Conservation (phyloP, 2,329 filamentous ascomycete genomes). For the Tolypocladium guangdongense region DNA sequence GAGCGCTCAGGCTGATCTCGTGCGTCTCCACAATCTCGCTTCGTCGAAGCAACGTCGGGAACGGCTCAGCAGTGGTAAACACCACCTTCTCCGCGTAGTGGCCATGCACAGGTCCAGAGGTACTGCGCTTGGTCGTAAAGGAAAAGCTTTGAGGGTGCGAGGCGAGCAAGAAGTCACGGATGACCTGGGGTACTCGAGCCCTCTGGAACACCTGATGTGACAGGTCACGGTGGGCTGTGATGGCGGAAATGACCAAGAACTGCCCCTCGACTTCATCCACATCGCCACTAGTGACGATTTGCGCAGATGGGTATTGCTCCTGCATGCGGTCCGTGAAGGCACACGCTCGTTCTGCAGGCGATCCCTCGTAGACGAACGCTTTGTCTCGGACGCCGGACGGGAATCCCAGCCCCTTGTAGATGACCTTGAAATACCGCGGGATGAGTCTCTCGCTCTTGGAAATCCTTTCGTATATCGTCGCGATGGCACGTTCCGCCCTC, state of each 20-base stretch:
- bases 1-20: slow-evolving; percentile 56
- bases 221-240: slow-evolving; percentile 75
- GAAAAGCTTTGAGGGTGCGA: slow-evolving; percentile 71
- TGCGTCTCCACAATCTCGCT: slow-evolving; percentile 69
- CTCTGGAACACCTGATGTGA: slow-evolving; percentile 78
- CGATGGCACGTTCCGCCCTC: slow-evolving; percentile 79
- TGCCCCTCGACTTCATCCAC: slow-evolving; percentile 82
- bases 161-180: slow-evolving; percentile 77
- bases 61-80: slow-evolving; percentile 73
- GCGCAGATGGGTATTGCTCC: slow-evolving; percentile 75
- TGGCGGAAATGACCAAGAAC: slow-evolving; percentile 70
- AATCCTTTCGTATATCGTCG: slow-evolving; percentile 81
- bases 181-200: slow-evolving; percentile 68
- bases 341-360: slow-evolving; percentile 62
- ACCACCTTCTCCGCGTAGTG: slow-evolving; percentile 76
- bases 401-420: slow-evolving; percentile 84
- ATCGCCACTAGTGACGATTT: slow-evolving; percentile 59
- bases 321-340: slow-evolving; percentile 88
- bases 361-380: slow-evolving; percentile 83
- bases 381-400: slow-evolving; percentile 73
- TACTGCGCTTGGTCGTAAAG: slow-evolving; percentile 60
- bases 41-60: slow-evolving; percentile 81
- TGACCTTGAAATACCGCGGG: slow-evolving; percentile 83
- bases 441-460: slow-evolving; percentile 68
- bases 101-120: slow-evolving; percentile 56